A percentile compares a stretch with the other conserved stretches of the same genome.
Evolutionary conservation across 2,329 filamentous ascomycete species (phyloP).

Genomic region (Monascus ruber): DNA sequence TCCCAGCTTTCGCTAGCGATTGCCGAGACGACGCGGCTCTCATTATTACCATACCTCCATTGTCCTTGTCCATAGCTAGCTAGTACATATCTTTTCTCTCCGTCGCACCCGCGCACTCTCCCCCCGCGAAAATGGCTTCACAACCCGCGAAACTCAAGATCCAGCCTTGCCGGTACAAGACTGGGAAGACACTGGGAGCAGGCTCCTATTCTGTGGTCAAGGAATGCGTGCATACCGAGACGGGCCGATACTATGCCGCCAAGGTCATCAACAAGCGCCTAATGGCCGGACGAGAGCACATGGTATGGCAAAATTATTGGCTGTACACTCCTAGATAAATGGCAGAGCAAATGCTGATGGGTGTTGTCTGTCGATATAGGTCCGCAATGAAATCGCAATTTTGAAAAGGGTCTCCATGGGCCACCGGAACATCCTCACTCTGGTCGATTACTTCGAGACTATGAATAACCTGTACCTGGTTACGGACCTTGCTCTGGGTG

Average conservation of each 20-base stretch:
- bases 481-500: conserved; percentile 88
- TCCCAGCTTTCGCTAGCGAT: too few species aligned
- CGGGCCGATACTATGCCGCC: conserved; percentile 92
- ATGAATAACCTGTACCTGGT: conserved; percentile 99
- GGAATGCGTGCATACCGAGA: conserved; percentile 97
- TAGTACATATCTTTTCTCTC: too few species aligned
- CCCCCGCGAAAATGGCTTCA: conserved; percentile 15
- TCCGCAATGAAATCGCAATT: conserved; percentile 95
- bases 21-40: too few species aligned
- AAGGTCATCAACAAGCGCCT: conserved; percentile 99
- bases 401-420: conserved; percentile 98
- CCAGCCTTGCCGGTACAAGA: conserved; percentile 96
- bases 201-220: conserved; percentile 98
- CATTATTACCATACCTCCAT: too few species aligned
- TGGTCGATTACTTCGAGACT: conserved; percentile 98
- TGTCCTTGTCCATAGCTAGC: not conserved
- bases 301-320: conserved; percentile 47
- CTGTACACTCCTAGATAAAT: too few species aligned
- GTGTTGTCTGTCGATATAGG: conserved; percentile 39
- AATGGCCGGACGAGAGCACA: conserved; percentile 95
- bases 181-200: conserved; percentile 91
- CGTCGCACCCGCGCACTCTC: too few species aligned
- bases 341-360: not conserved
- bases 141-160: conserved; percentile 48
- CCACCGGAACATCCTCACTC: conserved; percentile 91